Evolutionary conservation across 768 basidiomycete genomes (phyloP).

Genomic region (Leucogyrophana mollusca): DNA sequence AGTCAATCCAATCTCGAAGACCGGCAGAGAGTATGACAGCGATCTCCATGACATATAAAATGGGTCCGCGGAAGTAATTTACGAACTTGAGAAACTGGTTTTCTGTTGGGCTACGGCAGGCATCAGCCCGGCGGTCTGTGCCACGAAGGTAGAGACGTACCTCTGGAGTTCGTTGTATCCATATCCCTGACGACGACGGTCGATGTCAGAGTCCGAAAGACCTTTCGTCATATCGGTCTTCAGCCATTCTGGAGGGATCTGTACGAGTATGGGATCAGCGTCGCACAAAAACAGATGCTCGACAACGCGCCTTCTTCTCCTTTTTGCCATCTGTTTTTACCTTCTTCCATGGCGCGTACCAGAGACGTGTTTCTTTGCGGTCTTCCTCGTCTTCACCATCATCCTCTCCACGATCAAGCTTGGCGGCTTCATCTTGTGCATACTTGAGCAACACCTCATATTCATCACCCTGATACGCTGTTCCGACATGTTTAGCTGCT

Average conservation of each 20-base stretch:
- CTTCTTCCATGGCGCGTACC: conserved; percentile 49
- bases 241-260: conserved; percentile 40
- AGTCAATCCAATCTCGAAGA: conserved; percentile 47
- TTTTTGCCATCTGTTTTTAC: conserved; percentile 22
- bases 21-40: conserved; percentile 45
- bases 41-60: conserved; percentile 45
- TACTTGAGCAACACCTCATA: conserved; percentile 38
- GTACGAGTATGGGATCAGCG: background rate
- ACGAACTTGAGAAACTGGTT: conserved; percentile 45
- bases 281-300: background rate
- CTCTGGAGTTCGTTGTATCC: conserved; percentile 46
- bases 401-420: conserved; percentile 18
- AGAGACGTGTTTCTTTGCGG: conserved; percentile 29
- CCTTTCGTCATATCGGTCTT: conserved; percentile 38
- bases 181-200: conserved; percentile 28
- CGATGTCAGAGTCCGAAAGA: conserved; percentile 32
- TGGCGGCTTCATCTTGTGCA: conserved; percentile 29
- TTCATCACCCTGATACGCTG: conserved; percentile 28
- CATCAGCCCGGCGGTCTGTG: background rate
- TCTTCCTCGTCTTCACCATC: conserved; percentile 31
- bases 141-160: conserved; percentile 12
- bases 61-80: conserved; percentile 43
- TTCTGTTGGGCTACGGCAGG: conserved; percentile 27
- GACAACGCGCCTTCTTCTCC: conserved; percentile 25
- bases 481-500: background rate